Percentiles rank a stretch among this genome's conserved stretches.
Evolutionary conservation across 1,284 basidiomycete genomes (phyloP).

Genomic region (Testicularia cyperi): DNA sequence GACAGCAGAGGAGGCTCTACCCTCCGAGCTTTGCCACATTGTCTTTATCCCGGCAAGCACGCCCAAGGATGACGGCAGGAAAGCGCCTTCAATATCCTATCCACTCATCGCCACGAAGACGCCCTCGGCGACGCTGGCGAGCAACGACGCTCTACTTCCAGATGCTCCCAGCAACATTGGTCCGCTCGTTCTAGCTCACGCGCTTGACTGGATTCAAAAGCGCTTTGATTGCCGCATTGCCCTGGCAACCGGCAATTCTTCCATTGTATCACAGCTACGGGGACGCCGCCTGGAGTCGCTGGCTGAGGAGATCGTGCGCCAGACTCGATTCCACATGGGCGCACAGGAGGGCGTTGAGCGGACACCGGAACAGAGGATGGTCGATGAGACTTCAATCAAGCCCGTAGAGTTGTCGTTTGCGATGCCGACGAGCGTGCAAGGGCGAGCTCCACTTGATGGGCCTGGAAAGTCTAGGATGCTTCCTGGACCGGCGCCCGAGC

Average conservation of each 20-base stretch:
- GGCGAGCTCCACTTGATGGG: background rate
- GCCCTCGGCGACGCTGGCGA: conserved; percentile 6
- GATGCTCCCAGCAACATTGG: conserved; percentile 15
- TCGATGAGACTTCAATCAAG: conserved; percentile 14
- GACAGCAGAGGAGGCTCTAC: conserved; percentile 11
- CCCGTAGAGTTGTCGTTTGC: conserved; percentile 32
- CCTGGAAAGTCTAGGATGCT: background rate
- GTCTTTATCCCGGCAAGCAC: conserved; percentile 29
- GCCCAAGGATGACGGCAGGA: too few relatives aligned
- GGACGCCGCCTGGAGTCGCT: conserved; percentile 20
- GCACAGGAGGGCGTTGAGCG: conserved; percentile 5
- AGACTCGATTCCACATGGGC: conserved; percentile 18
- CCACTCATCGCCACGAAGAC: conserved; percentile 33
- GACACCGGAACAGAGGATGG: conserved; percentile 4
- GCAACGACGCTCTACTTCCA: conserved; percentile 8
- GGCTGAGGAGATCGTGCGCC: conserved; percentile 27
- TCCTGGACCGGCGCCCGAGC: conserved; percentile 27
- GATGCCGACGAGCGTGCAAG: conserved; percentile 11
- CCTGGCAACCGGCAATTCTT: conserved; percentile 12
- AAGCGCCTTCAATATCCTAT: too few relatives aligned
- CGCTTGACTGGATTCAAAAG: conserved; percentile 40
- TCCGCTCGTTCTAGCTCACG: conserved; percentile 20
- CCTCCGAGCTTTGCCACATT: conserved; percentile 36
- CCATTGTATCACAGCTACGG: conserved; percentile 13
- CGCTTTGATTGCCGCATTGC: conserved; percentile 37